Evolutionary conservation across 176 grass and related monocot species (phyloP).

Genomic region (Raddia distichophylla): DNA sequence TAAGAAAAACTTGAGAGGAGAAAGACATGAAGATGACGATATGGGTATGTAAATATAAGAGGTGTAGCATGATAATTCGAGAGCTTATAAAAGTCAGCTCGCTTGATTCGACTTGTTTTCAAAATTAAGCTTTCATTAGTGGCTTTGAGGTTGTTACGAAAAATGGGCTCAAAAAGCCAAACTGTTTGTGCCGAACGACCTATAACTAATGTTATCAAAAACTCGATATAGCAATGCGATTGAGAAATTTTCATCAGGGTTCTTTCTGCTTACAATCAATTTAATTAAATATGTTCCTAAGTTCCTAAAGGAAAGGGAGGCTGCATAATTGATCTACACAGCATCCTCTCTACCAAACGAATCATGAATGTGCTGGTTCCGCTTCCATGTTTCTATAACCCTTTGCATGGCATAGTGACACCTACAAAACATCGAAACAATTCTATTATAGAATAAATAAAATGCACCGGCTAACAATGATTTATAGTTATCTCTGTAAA

Average conservation of each 20-base stretch:
- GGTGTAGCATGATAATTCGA: no score
- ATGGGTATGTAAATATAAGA: no score
- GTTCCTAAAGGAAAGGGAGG: slow-evolving; percentile 13
- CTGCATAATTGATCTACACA: slow-evolving; percentile 46
- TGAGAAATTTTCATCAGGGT: slow-evolving; percentile 13
- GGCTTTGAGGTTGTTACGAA: no score
- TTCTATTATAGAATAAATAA: slow-evolving; percentile 7
- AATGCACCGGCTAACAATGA: slow-evolving; percentile 9
- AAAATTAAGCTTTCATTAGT: no score
- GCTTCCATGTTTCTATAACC: slow-evolving; percentile 55
- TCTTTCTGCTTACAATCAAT: slow-evolving; percentile 27
- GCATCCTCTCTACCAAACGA: slow-evolving; percentile 30
- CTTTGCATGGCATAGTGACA: slow-evolving; percentile 84
- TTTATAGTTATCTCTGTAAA: slow-evolving; percentile 13
- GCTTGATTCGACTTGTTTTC: no score
- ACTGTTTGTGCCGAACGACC: no score
- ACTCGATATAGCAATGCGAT: slow-evolving; percentile 25
- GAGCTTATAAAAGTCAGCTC: no score
- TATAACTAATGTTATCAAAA: not conserved
- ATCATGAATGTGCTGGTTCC: slow-evolving; percentile 33
- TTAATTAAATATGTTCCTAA: not conserved
- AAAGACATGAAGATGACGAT: no score
- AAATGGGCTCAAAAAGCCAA: no score
- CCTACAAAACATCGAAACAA: slow-evolving; percentile 51
- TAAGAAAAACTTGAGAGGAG: no score